phyloP scores from a whole-genome alignment of 352 stramenopile species.

The Globisporangium okanoganense region DNA sequence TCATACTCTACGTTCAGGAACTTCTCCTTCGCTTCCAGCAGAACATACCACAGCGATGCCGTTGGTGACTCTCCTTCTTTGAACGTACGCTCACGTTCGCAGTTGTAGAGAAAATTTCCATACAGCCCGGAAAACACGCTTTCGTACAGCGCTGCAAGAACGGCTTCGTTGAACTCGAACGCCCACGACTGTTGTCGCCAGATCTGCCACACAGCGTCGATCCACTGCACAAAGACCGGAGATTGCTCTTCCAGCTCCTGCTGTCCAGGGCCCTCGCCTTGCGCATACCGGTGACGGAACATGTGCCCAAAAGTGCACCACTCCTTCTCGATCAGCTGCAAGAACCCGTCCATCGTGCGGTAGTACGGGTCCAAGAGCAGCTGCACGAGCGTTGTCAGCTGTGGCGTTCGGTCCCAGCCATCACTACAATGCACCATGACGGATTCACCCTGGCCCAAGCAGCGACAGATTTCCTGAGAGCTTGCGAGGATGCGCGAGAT shows the following conservation, averaged over 20 bases:
- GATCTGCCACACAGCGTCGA: conserved; percentile 98
- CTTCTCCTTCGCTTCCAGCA: conserved; percentile 59
- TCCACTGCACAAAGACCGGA: conserved; percentile 98
- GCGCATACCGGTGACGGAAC: conserved; percentile 95
- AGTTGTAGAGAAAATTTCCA: conserved; percentile 98
- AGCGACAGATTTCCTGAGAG: conserved; percentile 92
- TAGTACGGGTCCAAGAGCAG: conserved; percentile 98
- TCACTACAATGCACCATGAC: conserved; percentile 99
- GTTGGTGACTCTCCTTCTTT: conserved; percentile 59
- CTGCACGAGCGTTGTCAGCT: conserved; percentile 95
- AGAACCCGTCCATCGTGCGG: conserved; percentile 94
- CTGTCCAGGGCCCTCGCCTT: conserved; percentile 92
- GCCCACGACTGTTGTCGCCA: conserved; percentile 94
- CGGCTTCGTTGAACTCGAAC: conserved; percentile 97
- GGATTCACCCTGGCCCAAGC: conserved; percentile 91
- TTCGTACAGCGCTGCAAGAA: conserved; percentile 93
- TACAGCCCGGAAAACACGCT: conserved; percentile 96
- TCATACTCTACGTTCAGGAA: conserved; percentile 85
- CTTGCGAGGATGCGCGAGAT: conserved; percentile 94
- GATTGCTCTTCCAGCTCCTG: conserved; percentile 96
- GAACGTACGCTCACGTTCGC: conserved; percentile 77
- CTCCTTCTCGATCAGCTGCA: conserved; percentile 98
- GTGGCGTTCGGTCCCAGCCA: conserved; percentile 98
- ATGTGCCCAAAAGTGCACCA: conserved; percentile 99
- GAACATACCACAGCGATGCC: conserved; percentile 63